These are phyloP conservation scores for Shiraia bambusicola DNA, from an alignment of 2,329 filamentous ascomycete species.

Conservation along the genomic window DNA sequence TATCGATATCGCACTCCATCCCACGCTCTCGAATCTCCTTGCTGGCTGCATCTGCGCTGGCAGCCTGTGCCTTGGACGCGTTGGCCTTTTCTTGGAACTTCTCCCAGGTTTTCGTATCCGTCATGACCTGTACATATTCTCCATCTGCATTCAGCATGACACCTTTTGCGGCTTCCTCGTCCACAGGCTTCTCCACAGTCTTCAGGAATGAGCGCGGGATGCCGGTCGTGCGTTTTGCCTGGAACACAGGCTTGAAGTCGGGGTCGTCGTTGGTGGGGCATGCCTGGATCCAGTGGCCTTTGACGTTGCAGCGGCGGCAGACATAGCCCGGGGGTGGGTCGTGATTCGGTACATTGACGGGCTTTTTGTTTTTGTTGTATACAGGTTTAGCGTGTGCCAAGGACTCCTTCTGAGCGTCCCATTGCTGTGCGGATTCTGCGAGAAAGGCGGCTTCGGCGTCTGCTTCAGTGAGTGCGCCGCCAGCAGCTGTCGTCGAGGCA, in stretches of 20 bases:
- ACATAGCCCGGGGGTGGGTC: conserved; percentile 92
- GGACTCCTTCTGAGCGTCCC: conserved; percentile 89
- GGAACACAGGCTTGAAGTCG: conserved; percentile 87
- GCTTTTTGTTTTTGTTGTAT: conserved; percentile 55
- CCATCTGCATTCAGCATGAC: conserved; percentile 98
- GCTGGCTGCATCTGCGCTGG: conserved; percentile 73
- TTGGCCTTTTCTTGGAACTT: conserved; percentile 94
- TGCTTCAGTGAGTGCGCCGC: conserved; percentile 75
- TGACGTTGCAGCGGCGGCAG: conserved; percentile 93
- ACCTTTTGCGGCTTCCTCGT: conserved; percentile 82
- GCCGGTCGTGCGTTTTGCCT: conserved; percentile 93
- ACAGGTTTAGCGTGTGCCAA: conserved; percentile 68
- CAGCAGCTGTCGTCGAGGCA: conserved; percentile 37
- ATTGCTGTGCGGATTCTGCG: conserved; percentile 83
- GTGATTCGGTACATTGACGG: conserved; percentile 81
- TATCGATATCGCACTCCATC: conserved; percentile 92
- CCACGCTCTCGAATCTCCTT: conserved; percentile 87
- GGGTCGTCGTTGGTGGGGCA: conserved; percentile 99
- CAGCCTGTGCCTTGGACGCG: conserved; percentile 78
- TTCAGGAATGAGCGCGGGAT: conserved; percentile 95
- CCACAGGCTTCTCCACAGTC: conserved; percentile 87
- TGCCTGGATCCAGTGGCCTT: conserved; percentile 98
- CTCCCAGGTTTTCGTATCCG: conserved; percentile 95
- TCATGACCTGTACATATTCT: conserved; percentile 94
- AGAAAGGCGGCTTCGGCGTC: conserved; percentile 93